These are phyloP conservation scores for Xylaria venustula DNA, from an alignment of 495 filamentous ascomycete species.

Conservation along the genomic window DNA sequence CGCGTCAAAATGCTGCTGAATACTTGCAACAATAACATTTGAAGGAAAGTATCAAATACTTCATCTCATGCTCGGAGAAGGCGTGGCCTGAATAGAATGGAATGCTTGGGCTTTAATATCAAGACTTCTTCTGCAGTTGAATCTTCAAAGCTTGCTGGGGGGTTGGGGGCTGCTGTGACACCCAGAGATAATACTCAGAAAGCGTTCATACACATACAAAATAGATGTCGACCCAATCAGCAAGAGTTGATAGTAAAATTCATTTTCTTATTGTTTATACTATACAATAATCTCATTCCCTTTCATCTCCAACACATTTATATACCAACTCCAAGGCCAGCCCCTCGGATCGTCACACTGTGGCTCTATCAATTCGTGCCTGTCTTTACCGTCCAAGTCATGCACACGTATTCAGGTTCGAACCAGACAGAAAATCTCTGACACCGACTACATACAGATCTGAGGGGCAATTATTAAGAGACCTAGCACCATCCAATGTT, in stretches of 20 bases:
- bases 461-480: background rate
- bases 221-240: too few species aligned
- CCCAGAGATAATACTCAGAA: too few species aligned
- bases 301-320: background rate
- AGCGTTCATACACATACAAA: too few species aligned
- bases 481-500: background rate
- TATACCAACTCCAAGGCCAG: background rate
- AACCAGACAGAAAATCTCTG: background rate
- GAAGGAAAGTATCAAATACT: too few species aligned
- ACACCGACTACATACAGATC: constrained; percentile 6
- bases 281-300: background rate
- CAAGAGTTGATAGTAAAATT: background rate
- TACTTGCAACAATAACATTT: too few species aligned
- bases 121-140: too few species aligned
- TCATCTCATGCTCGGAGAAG: too few species aligned
- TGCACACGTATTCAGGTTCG: constrained; percentile 5
- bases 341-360: background rate
- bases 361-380: background rate
- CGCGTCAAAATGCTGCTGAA: too few species aligned
- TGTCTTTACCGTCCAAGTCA: background rate
- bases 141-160: too few species aligned
- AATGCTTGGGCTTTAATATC: too few species aligned
- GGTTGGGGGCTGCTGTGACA: too few species aligned
- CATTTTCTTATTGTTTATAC: constrained; percentile 5
- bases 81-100: too few species aligned